phyloP scores from a whole-genome alignment of 352 stramenopile species.

The Saprolegnia diclina region DNA sequence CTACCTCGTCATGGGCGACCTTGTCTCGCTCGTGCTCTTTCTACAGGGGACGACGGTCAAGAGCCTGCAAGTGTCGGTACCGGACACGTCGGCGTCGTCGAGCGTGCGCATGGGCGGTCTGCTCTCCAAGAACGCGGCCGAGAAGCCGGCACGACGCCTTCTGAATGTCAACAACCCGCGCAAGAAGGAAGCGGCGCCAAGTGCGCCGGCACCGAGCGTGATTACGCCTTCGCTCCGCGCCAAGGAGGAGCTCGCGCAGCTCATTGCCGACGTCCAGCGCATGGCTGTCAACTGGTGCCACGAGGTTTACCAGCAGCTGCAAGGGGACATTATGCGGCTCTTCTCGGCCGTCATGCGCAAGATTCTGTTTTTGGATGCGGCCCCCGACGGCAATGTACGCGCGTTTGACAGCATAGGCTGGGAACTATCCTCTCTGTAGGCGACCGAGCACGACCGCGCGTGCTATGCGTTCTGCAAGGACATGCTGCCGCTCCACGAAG shows the following conservation, averaged over 20 bases:
- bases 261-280: conserved; percentile 65
- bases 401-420: background rate
- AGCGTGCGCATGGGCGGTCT: conserved; percentile 18
- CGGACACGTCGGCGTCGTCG: conserved; percentile 22
- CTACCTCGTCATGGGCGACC: conserved; percentile 66
- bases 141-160: background rate
- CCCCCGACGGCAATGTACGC: conserved; percentile 55
- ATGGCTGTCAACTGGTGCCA: conserved; percentile 64
- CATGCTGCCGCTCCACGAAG: conserved; percentile 70
- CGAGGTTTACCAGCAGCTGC: conserved; percentile 66
- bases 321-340: conserved; percentile 67
- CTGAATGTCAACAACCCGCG: conserved; percentile 5
- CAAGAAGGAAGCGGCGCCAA: conserved; percentile 7
- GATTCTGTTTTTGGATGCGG: conserved; percentile 77
- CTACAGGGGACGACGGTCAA: conserved; percentile 76
- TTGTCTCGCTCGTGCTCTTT: conserved; percentile 69
- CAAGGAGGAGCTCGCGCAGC: conserved; percentile 77
- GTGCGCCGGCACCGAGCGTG: conserved; percentile 30
- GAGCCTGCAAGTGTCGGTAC: conserved; percentile 74
- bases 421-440: conserved; percentile 12
- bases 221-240: conserved; percentile 64
- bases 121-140: background rate
- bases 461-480: conserved; percentile 81
- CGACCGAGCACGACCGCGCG: conserved; percentile 78
- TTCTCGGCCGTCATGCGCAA: conserved; percentile 79